These are phyloP conservation scores for Candida caryicola DNA, from an alignment of 805 yeast species.

Conservation along the genomic window DNA sequence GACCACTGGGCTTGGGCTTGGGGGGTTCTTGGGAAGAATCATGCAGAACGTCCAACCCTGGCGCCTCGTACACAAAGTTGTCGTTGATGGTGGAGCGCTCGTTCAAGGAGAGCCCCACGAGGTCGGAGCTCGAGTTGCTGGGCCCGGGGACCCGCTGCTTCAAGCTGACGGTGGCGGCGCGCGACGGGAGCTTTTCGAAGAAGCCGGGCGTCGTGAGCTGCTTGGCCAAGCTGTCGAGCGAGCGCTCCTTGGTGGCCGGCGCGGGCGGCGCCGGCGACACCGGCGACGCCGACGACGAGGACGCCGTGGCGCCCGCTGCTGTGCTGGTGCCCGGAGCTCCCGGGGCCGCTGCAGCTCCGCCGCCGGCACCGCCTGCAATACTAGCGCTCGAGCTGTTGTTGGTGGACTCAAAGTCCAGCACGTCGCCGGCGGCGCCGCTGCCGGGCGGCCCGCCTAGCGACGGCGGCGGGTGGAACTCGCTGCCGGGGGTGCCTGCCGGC, in stretches of 20 bases:
- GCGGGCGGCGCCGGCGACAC: too few species aligned
- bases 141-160: conserved; percentile 12
- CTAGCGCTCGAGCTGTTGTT: neutral
- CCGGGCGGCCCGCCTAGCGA: neutral
- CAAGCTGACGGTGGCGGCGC: conserved; percentile 24
- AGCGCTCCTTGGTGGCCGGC: conserved; percentile 13
- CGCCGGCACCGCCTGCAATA: neutral
- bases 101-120: conserved; percentile 14
- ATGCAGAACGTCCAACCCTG: conserved; percentile 3
- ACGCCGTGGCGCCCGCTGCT: neutral
- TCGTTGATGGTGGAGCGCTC: conserved; percentile 30
- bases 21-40: neutral
- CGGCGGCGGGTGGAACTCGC: conserved; percentile 3
- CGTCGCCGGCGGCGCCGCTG: conserved; percentile 6
- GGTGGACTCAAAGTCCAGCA: conserved; percentile 1
- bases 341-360: too few species aligned
- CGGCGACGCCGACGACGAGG: neutral
- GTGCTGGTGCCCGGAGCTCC: too few species aligned
- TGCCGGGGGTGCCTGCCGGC: conserved; percentile 2
- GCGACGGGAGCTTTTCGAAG: conserved; percentile 38
- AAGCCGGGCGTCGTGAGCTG: conserved; percentile 34
- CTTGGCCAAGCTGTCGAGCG: conserved; percentile 39
- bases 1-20: neutral
- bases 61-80: conserved; percentile 25
- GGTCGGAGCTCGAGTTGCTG: conserved; percentile 28